These are phyloP conservation scores for Rubus idaeus DNA, from an alignment of 306 rosid genomes.

Conservation along the genomic window DNA sequence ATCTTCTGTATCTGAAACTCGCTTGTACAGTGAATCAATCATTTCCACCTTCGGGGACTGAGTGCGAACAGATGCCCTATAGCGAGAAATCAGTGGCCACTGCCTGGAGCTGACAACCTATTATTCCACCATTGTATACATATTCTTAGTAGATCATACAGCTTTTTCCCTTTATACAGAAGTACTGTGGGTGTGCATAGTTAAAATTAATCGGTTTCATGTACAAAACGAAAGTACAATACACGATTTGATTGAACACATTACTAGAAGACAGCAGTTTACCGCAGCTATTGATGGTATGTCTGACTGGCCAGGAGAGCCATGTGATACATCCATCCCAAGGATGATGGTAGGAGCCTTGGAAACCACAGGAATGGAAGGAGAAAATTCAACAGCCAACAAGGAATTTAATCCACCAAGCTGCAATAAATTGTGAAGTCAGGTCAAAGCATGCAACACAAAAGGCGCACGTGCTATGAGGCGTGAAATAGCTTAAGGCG, in stretches of 20 bases:
- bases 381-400: conserved; percentile 58
- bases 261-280: conserved; percentile 7
- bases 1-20: conserved; percentile 58
- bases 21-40: conserved; percentile 81
- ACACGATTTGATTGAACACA: background rate
- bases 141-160: background rate
- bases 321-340: conserved; percentile 98
- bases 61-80: conserved; percentile 81
- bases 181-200: background rate
- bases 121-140: conserved; percentile 9
- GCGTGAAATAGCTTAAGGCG: too few relatives aligned
- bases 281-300: conserved; percentile 96
- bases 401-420: conserved; percentile 89
- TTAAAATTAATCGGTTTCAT: background rate
- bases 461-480: too few relatives aligned
- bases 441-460: background rate
- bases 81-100: conserved; percentile 90
- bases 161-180: background rate
- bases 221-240: background rate
- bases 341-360: conserved; percentile 74
- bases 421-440: conserved; percentile 34
- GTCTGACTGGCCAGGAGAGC: conserved; percentile 87
- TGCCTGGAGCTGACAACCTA: conserved; percentile 89
- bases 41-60: conserved; percentile 85
- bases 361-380: conserved; percentile 76